Evolutionary conservation across 2,329 filamentous ascomycete genomes (phyloP).

Genomic region (Talaromyces piceae): DNA sequence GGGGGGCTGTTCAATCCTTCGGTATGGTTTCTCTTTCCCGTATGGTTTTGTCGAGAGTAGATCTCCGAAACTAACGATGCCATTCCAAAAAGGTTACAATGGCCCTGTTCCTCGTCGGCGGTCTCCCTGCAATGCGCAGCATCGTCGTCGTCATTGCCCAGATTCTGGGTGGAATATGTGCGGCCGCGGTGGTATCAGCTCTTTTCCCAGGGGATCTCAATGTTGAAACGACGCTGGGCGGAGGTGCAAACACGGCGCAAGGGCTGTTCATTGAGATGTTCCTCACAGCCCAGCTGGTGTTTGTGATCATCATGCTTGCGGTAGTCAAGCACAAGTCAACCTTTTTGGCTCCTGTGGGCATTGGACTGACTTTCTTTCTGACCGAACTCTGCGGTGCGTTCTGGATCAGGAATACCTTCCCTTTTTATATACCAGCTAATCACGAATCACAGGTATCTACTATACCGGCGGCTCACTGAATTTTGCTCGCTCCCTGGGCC

Average conservation of each 20-base stretch:
- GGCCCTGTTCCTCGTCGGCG: constrained; percentile 52
- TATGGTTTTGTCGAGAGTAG: neutral
- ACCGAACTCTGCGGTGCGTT: constrained; percentile 41
- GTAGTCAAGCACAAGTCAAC: constrained; percentile 68
- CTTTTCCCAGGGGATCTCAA: constrained; percentile 52
- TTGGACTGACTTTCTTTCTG: constrained; percentile 64
- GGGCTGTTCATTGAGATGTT: constrained; percentile 63
- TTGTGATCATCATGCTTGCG: constrained; percentile 62
- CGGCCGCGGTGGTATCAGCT: constrained; percentile 50
- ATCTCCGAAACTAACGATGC: neutral
- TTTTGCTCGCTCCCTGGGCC: constrained; percentile 43
- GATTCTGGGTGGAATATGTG: constrained; percentile 51
- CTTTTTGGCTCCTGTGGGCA: constrained; percentile 62
- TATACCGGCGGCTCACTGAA: constrained; percentile 44
- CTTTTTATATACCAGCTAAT: too few relatives aligned
- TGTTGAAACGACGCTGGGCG: constrained; percentile 50
- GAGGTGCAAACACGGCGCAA: constrained; percentile 45
- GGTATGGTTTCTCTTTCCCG: constrained; percentile 19
- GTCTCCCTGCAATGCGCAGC: constrained; percentile 47
- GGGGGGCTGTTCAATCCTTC: constrained; percentile 47
- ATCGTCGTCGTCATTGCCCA: constrained; percentile 50
- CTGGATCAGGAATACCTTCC: too few relatives aligned
- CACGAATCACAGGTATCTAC: constrained; percentile 39
- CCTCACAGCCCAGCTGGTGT: constrained; percentile 55
- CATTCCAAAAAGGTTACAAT: constrained; percentile 43